phyloP scores from a whole-genome alignment of 2,329 filamentous ascomycete genomes.

The Emmonsia crescens region DNA sequence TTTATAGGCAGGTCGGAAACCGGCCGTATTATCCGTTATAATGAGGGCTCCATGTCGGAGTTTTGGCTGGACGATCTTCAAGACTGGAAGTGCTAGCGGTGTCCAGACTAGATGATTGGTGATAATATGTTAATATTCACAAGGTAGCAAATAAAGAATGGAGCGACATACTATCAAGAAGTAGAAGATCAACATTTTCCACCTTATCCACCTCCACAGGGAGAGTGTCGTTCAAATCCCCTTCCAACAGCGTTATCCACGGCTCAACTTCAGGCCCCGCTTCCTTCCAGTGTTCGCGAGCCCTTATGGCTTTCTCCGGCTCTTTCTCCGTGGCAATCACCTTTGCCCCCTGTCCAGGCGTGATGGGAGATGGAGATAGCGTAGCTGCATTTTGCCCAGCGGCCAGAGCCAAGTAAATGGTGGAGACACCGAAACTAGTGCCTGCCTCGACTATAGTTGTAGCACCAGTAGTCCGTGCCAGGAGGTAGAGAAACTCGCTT shows the following conservation, averaged over 20 bases:
- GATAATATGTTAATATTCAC: neutral
- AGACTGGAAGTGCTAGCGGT: constrained; percentile 42
- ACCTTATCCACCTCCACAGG: constrained; percentile 34
- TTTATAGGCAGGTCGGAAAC: constrained; percentile 31
- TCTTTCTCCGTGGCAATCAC: constrained; percentile 55
- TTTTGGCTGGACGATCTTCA: constrained; percentile 38
- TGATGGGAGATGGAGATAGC: constrained; percentile 7
- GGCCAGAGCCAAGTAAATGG: constrained; percentile 51
- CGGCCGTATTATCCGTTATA: constrained; percentile 40
- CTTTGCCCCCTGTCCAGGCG: constrained; percentile 23
- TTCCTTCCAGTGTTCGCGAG: constrained; percentile 44
- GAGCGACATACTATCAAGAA: constrained; percentile 48
- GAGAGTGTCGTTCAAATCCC: constrained; percentile 48
- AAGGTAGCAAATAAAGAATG: neutral
- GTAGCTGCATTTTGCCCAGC: constrained; percentile 38
- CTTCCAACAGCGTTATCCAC: constrained; percentile 47
- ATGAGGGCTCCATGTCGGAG: constrained; percentile 40
- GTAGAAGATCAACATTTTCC: constrained; percentile 41
- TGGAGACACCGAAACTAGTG: constrained; percentile 52
- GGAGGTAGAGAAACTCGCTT: constrained; percentile 45
- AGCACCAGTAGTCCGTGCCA: constrained; percentile 40
- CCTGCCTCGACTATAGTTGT: constrained; percentile 48
- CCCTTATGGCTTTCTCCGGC: constrained; percentile 40
- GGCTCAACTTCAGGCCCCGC: constrained; percentile 40
- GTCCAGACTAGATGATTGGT: constrained; percentile 41